These are phyloP conservation scores for Trichoderma sp. DNA, from an alignment of 2,329 filamentous ascomycete genomes.

Conservation along the genomic window DNA sequence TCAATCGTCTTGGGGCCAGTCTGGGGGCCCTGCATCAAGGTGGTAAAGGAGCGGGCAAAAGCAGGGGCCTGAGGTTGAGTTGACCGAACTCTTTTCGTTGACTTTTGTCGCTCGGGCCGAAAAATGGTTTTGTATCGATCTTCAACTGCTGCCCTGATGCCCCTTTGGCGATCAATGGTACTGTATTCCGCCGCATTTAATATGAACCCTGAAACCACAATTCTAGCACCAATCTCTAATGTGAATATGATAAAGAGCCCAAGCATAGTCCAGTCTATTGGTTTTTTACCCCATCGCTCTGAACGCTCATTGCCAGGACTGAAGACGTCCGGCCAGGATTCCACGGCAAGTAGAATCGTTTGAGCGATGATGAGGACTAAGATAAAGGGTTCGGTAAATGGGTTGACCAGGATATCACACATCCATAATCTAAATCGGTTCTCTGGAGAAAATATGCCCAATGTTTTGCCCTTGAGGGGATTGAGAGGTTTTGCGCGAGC, in stretches of 20 bases:
- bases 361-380: constrained; percentile 85
- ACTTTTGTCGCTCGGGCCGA: constrained; percentile 72
- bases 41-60: constrained; percentile 76
- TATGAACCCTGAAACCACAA: constrained; percentile 90
- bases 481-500: constrained; percentile 47
- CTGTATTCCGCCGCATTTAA: constrained; percentile 90
- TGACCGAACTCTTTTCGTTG: constrained; percentile 53
- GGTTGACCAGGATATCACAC: constrained; percentile 82
- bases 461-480: constrained; percentile 78
- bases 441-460: constrained; percentile 80
- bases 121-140: constrained; percentile 79
- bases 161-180: constrained; percentile 76
- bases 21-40: constrained; percentile 63
- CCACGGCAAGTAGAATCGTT: constrained; percentile 80
- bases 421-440: constrained; percentile 71
- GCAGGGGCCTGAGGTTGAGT: constrained; percentile 55
- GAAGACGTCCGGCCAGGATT: constrained; percentile 72
- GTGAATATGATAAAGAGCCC: constrained; percentile 87
- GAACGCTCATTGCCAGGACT: constrained; percentile 58
- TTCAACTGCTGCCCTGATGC: constrained; percentile 68
- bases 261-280: constrained; percentile 78
- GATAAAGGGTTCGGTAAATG: constrained; percentile 81
- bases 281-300: constrained; percentile 61
- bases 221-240: constrained; percentile 74
- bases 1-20: constrained; percentile 60